phyloP scores from a whole-genome alignment of 2,329 filamentous ascomycete genomes.

The Penicillium sclerotigenum region DNA sequence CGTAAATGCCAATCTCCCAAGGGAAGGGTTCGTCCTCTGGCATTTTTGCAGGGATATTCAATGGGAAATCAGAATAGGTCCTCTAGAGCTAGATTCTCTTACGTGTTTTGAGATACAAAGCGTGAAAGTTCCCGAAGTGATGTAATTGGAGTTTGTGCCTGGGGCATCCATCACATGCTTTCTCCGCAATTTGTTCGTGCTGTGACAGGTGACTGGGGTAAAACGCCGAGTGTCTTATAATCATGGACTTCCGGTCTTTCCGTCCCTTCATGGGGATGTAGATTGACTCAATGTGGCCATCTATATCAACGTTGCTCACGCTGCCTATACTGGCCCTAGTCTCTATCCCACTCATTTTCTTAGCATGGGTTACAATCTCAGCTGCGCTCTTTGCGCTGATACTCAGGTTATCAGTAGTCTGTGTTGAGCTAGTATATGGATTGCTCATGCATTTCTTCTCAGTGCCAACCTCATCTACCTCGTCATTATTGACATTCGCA shows the following conservation, averaged over 20 bases:
- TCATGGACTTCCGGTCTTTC: background rate
- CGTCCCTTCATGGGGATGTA: background rate
- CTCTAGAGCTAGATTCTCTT: background rate
- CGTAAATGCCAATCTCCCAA: constrained; percentile 62
- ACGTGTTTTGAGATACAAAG: background rate
- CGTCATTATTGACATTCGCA: constrained; percentile 30
- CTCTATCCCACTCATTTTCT: constrained; percentile 61
- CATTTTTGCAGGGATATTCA: background rate
- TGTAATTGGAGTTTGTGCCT: constrained; percentile 11
- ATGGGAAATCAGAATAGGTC: background rate
- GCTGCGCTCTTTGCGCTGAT: constrained; percentile 61
- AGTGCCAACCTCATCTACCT: constrained; percentile 25
- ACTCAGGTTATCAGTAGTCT: constrained; percentile 59
- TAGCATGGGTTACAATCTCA: constrained; percentile 62
- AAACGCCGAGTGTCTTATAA: background rate
- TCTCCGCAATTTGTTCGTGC: constrained; percentile 5
- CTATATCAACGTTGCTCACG: constrained; percentile 44
- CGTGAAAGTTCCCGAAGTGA: background rate
- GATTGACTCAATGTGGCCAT: constrained; percentile 26
- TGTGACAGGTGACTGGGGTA: background rate
- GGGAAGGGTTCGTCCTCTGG: constrained; percentile 44
- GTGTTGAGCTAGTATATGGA: constrained; percentile 60
- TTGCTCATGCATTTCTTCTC: constrained; percentile 57
- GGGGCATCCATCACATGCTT: constrained; percentile 11
- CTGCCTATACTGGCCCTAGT: constrained; percentile 62